Conservation (phyloP, 805 yeast genomes). For the Pichia gijzeniarum region DNA sequence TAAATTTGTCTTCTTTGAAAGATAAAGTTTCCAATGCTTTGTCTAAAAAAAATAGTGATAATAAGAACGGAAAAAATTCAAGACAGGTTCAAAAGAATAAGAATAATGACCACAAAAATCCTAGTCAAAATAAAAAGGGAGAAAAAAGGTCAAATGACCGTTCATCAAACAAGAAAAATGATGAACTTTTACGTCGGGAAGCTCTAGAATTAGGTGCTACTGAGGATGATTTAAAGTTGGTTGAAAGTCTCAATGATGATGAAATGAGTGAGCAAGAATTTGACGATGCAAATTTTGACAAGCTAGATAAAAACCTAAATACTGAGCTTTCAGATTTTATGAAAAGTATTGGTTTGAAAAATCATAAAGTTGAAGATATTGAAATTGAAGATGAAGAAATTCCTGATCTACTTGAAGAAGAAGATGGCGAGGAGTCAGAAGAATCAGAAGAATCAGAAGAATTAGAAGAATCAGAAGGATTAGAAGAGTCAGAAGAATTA, state of each 20-base stretch:
- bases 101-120: constrained; percentile 7
- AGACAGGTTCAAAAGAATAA: constrained; percentile 10
- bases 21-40: constrained; percentile 57
- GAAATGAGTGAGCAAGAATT: constrained; percentile 48
- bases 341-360: constrained; percentile 59
- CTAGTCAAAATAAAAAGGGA: background rate
- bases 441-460: constrained; percentile 32
- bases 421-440: constrained; percentile 33
- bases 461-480: constrained; percentile 33
- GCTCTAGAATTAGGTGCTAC: constrained; percentile 81
- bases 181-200: constrained; percentile 47
- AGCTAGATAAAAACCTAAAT: constrained; percentile 39
- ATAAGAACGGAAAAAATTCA: constrained; percentile 18
- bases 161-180: background rate
- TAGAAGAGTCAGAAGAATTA: constrained; percentile 25
- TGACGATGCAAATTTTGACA: constrained; percentile 35
- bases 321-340: constrained; percentile 56
- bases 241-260: constrained; percentile 43
- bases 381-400: constrained; percentile 27
- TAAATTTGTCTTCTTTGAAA: constrained; percentile 52
- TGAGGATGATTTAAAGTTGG: constrained; percentile 66
- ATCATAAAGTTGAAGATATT: constrained; percentile 34
- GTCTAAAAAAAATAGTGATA: constrained; percentile 21
- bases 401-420: constrained; percentile 21
- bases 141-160: background rate